phyloP scores from a whole-genome alignment of 768 basidiomycete species.

The Peribolospora baueri region DNA sequence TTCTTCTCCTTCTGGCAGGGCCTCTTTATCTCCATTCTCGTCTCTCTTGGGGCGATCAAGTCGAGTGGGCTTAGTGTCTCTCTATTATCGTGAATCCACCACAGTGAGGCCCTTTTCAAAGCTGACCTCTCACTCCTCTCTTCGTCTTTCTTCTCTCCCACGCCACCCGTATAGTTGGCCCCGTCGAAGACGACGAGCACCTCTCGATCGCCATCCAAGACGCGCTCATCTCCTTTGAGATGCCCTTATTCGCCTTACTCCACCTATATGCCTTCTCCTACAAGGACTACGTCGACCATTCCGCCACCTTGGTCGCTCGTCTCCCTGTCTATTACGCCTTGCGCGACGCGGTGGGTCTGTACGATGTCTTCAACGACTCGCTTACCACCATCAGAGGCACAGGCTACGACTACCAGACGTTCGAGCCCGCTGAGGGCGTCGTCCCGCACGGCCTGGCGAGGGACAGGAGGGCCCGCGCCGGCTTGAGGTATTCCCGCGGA shows the following conservation, averaged over 20 bases:
- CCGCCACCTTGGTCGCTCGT: slow-evolving; percentile 46
- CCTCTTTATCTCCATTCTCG: slow-evolving; percentile 61
- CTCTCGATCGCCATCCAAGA: slow-evolving; percentile 68
- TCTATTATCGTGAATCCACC: background rate
- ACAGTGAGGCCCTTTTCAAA: background rate
- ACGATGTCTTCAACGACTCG: slow-evolving; percentile 64
- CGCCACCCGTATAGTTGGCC: background rate
- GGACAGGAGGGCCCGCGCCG: slow-evolving; percentile 67
- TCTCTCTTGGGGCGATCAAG: slow-evolving; percentile 49
- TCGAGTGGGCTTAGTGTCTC: slow-evolving; percentile 20
- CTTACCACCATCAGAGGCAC: slow-evolving; percentile 58
- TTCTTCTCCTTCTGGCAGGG: slow-evolving; percentile 99
- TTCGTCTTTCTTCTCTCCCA: background rate
- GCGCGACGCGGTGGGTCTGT: slow-evolving; percentile 58
- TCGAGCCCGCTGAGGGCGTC: slow-evolving; percentile 81
- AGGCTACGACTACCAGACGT: slow-evolving; percentile 86
- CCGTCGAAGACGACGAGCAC: slow-evolving; percentile 22
- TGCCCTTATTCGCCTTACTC: slow-evolving; percentile 88
- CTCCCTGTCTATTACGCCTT: slow-evolving; percentile 72
- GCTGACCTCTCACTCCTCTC: background rate
- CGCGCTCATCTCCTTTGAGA: slow-evolving; percentile 77
- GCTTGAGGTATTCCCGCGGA: slow-evolving; percentile 72
- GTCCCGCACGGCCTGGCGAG: slow-evolving; percentile 57
- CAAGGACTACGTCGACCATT: slow-evolving; percentile 54
- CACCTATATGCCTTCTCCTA: slow-evolving; percentile 89